These are phyloP conservation scores for Mycena leptocephala DNA, from an alignment of 768 basidiomycete species.

Conservation along the genomic window DNA sequence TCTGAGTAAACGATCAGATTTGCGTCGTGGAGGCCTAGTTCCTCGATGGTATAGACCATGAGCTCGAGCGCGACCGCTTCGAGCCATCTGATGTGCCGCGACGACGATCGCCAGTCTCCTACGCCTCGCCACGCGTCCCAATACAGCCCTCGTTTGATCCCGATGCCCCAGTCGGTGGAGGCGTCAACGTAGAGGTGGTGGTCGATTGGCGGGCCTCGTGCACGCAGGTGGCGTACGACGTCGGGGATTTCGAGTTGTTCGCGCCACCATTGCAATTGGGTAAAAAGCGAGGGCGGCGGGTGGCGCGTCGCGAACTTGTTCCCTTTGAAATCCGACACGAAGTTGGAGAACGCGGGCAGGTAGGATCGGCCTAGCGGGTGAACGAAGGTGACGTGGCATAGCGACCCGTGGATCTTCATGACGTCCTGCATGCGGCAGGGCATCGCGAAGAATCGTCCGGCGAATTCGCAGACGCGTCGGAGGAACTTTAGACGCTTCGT, in stretches of 20 bases:
- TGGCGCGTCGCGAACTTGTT: background rate
- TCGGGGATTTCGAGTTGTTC: constrained; percentile 30
- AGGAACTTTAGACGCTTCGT: constrained; percentile 38
- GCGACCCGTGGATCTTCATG: constrained; percentile 2
- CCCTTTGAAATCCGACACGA: background rate
- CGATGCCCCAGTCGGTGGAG: background rate
- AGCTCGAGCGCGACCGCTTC: background rate
- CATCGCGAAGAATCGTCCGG: background rate
- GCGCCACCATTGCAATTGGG: background rate
- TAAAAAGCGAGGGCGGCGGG: background rate
- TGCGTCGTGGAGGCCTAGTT: background rate
- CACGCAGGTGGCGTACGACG: background rate
- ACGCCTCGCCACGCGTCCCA: background rate
- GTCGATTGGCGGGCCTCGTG: background rate
- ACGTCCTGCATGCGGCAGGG: background rate
- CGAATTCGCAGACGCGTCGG: background rate
- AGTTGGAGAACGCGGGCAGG: constrained; percentile 15
- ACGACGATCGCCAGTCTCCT: background rate
- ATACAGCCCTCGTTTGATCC: background rate
- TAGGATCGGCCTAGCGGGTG: background rate
- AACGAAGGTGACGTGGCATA: constrained; percentile 13
- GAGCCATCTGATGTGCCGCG: background rate
- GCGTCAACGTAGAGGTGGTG: background rate
- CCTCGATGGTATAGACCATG: background rate
- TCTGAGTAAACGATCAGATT: background rate